Evolutionary conservation across 345 rosid species (phyloP).

Genomic region (Cardiospermum halicacabum): DNA sequence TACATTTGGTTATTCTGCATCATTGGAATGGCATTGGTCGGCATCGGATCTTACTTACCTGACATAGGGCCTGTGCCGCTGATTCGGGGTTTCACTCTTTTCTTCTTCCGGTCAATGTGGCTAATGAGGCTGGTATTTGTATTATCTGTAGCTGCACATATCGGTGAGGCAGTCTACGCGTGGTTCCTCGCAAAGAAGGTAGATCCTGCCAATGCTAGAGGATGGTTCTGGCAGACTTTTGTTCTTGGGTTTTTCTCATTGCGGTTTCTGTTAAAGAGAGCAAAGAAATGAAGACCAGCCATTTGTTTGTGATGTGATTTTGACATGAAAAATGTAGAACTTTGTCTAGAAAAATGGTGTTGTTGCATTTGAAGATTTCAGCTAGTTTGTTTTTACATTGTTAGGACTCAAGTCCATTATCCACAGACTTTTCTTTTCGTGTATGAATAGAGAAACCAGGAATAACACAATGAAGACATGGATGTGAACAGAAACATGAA

Average conservation of each 20-base stretch:
- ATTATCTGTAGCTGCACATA: slow-evolving; percentile 32
- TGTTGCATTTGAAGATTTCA: not conserved
- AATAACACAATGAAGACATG: not conserved
- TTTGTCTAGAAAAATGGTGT: not conserved
- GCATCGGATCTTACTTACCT: slow-evolving; percentile 60
- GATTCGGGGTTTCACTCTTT: slow-evolving; percentile 47
- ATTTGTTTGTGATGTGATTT: slow-evolving; percentile 14
- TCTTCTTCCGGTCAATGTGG: slow-evolving; percentile 49
- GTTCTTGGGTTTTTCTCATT: slow-evolving; percentile 61
- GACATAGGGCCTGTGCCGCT: slow-evolving; percentile 57
- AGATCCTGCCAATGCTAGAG: slow-evolving; percentile 64
- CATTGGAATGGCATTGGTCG: slow-evolving; percentile 45
- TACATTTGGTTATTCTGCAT: slow-evolving; percentile 45
- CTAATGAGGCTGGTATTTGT: slow-evolving; percentile 36
- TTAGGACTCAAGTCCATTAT: too few species aligned
- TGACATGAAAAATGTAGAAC: not conserved
- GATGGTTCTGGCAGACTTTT: slow-evolving; percentile 87
- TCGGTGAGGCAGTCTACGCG: slow-evolving; percentile 55
- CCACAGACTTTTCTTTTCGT: too few species aligned
- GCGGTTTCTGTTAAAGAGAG: slow-evolving; percentile 62
- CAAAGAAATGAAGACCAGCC: slow-evolving; percentile 23
- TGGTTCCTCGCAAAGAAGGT: slow-evolving; percentile 59
- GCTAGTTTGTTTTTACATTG: too few species aligned
- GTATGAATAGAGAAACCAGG: not conserved
- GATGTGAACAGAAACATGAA: slow-evolving; percentile 1